phyloP scores from a whole-genome alignment of 2,329 filamentous ascomycete species.

The Grosmannia serpens region DNA sequence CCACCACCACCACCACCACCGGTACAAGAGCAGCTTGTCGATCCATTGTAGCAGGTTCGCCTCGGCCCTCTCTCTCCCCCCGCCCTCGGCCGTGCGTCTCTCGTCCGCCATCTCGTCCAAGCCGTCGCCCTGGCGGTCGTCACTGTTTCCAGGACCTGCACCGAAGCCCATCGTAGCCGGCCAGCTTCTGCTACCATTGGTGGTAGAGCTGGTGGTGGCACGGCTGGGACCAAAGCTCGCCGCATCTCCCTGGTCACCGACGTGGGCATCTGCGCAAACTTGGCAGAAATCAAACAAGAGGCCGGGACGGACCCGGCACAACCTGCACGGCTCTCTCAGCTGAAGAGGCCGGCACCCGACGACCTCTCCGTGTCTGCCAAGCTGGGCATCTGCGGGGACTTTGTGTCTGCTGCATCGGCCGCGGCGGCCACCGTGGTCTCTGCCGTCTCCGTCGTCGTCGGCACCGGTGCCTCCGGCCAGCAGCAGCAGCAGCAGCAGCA shows the following conservation, averaged over 20 bases:
- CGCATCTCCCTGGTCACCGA: neutral
- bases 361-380: neutral
- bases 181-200: neutral
- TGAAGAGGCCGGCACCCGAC: neutral
- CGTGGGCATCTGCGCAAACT: neutral
- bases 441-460: neutral
- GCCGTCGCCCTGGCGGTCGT: slow-evolving; percentile 16
- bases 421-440: neutral
- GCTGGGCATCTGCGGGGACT: neutral
- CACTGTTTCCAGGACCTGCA: slow-evolving; percentile 12
- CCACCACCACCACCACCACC: neutral
- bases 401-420: neutral
- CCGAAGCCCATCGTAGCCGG: slow-evolving; percentile 11
- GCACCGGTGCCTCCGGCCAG: neutral
- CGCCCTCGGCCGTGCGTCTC: neutral
- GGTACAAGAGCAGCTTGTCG: neutral
- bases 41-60: neutral
- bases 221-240: neutral
- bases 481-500: neutral
- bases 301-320: neutral
- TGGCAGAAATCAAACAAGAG: neutral
- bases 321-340: neutral
- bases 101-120: too few species aligned
- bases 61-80: neutral
- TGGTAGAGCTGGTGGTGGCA: neutral